Base-by-base conservation (phyloP, 495 filamentous ascomycete species). In the Mycothermus thermophilus region DNA sequence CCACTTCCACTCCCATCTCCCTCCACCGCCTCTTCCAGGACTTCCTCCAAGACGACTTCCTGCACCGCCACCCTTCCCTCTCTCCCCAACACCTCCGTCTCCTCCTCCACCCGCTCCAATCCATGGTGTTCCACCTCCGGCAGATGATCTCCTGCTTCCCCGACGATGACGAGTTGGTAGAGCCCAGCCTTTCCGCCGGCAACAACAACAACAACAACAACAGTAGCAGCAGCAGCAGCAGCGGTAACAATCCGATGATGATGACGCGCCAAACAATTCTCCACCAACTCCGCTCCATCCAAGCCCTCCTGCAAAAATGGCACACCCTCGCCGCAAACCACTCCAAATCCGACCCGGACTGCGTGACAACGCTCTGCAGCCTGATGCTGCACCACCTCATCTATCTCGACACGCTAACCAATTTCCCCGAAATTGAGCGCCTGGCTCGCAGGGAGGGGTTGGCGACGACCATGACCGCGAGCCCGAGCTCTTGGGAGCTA, bases 301-400 rank as follows among this genome's bases (percentile, higher is more conserved):
- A 76, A 39, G 45, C 48, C 0, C 54, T 77, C 10, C 55, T 79
- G 0, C 58, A 66, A 35, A 66, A 62, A 30, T 79, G 74, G 75
- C 71, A 68, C 49, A 58, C 67, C 26, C 52, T 76, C 11, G 64
- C 66, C 14, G 50, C 53, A 13, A 35, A 9, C 8, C 47, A 62
- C 42, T 42, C 35, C 39, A 54, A 58, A 32, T 27, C 44, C 5
- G 41, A 64, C 35, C 51, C 60, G 1, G 35, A 31, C 10, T 65
- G 60, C 32, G 48, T 58, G 7, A 44, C 60, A 18, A 69, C 51
- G 15, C 57, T 50, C 32, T 69, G 67, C 34, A 77, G 69, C 46
- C 48, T 78, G n/a, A 63, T 71, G 8, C 64, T 80, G 42, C 77
- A 69, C 51, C 74, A 80, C 41, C 60, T 80, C 19, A 69, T 78